Evolutionary conservation across 2,329 filamentous ascomycete genomes (phyloP).

Genomic region (Cordyceps javanica): DNA sequence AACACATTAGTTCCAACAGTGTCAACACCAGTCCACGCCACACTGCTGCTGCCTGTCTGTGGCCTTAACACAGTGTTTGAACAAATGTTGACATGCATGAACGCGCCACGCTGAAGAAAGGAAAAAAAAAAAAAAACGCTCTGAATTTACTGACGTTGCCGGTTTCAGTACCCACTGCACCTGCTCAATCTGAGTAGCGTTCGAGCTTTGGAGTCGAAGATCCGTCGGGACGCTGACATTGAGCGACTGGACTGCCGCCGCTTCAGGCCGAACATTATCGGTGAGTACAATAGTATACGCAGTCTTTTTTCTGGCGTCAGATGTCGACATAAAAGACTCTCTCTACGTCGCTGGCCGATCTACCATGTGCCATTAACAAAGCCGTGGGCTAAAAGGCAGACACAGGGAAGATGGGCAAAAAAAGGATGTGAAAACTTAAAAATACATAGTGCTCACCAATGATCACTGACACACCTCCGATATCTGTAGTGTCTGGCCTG

Average conservation of each 20-base stretch:
- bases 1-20: background rate
- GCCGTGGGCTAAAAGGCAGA: background rate
- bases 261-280: constrained; percentile 68
- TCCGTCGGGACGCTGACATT: constrained; percentile 43
- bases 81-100: background rate
- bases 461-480: background rate
- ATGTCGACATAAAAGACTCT: background rate
- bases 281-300: constrained; percentile 29
- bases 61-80: background rate
- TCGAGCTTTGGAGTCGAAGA: constrained; percentile 50
- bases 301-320: background rate
- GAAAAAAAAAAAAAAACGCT: no score
- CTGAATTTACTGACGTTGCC: background rate
- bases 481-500: constrained; percentile 48
- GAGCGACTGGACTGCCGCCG: constrained; percentile 53
- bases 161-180: constrained; percentile 58
- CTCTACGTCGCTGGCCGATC: background rate
- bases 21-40: background rate
- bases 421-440: background rate
- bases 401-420: background rate
- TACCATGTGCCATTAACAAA: background rate
- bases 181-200: constrained; percentile 61
- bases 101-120: background rate
- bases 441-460: background rate
- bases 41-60: background rate